Base-by-base conservation (phyloP, 2,329 filamentous ascomycete genomes). In the Aspergillus fijiensis region DNA sequence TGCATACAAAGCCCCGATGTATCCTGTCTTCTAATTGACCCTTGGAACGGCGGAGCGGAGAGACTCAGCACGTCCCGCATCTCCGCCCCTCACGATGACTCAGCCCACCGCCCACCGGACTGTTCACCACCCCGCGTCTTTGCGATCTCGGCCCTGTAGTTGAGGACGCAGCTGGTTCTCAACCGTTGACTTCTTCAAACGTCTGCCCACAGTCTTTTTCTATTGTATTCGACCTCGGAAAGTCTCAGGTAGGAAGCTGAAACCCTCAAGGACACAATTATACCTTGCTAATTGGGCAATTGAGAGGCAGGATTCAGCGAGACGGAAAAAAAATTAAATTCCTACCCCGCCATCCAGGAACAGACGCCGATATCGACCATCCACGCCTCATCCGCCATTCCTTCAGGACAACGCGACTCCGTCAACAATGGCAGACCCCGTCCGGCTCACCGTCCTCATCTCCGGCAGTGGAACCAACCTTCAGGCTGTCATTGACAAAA, bases 381-480 rank as follows among this genome's bases (percentile, higher is more conserved):
- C 19, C n/a, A 42, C 33, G 16, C 50, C n/a, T 35, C 33, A 35
- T 35, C 33, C 23, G 11, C n/a, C n/a, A 2, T 23, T 31, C n/a
- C 7, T 33, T 7, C 51, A 31, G 39, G 33, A 55, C 27, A 51
- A 55, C 23, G 49, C 55, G 39, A 53, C 7, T 50, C 31, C 39
- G 11, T 49, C 27, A 35, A 55, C 63, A 53, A 76, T 76, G 74
- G 39, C 68, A 29, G 57, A 69, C 9, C 72, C 73, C 48, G 71
- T 77, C 68, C 84, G 84, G 59, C 82, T 90, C 67, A 82, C 87
- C 55, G 85, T 91, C 67, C 84, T 91, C 71, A 88, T 88, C 74
- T 89, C 87, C 53, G 89, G 90, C 74, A 87, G 84, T 65, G 91
- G 91, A 67, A 87, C 88, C 45, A 94, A 94, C 73, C 85, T 93